phyloP scores from a whole-genome alignment of 1,284 basidiomycete species.

The Ceratobasidium sp. region DNA sequence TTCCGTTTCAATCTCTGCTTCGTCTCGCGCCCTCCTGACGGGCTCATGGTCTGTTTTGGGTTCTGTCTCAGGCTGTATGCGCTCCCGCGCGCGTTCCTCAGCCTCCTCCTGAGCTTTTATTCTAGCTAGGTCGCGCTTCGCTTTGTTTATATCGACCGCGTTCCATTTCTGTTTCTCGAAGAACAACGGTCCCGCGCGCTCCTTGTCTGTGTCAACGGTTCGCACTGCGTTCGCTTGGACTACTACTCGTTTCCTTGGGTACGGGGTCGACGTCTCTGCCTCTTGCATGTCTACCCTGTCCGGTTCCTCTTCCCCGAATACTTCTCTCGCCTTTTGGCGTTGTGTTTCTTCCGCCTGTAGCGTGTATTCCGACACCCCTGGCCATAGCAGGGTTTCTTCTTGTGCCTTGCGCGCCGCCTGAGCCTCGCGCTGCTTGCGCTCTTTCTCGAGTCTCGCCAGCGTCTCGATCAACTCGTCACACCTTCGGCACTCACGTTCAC shows the following conservation, averaged over 20 bases:
- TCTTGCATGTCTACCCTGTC: neutral
- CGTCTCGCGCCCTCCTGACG: neutral
- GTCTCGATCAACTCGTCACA: no score
- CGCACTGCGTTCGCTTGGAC: neutral
- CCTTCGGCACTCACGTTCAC: no score
- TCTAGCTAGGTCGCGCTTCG: neutral
- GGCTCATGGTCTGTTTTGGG: neutral
- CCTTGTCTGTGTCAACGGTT: neutral
- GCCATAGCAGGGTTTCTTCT: neutral
- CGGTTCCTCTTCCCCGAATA: neutral
- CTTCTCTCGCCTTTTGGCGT: neutral
- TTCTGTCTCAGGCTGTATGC: neutral
- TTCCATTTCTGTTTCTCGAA: neutral
- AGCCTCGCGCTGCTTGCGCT: neutral
- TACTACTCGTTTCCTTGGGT: neutral
- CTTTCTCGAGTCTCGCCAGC: neutral
- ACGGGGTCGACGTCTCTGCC: neutral
- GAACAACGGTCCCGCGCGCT: neutral
- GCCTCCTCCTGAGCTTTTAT: neutral
- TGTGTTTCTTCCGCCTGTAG: neutral
- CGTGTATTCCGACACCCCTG: neutral
- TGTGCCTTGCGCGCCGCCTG: neutral
- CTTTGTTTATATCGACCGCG: neutral
- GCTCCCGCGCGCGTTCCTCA: neutral
- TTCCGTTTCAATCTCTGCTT: neutral